Evolutionary conservation across 2,329 filamentous ascomycete genomes (phyloP).

Genomic region (Aspergillus tubingensis): DNA sequence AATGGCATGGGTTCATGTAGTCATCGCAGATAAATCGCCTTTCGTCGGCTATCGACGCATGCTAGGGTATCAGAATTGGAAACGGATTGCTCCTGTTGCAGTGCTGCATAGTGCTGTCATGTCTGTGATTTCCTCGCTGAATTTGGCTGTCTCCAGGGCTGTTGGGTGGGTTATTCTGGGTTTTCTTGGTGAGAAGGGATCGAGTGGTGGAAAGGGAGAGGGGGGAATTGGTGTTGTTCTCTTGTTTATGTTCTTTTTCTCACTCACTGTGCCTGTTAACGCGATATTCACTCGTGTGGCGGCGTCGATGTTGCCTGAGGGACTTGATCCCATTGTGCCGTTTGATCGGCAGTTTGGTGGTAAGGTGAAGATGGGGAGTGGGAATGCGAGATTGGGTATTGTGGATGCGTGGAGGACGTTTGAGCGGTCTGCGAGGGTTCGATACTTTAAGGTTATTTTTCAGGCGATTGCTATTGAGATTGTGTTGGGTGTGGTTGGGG

Average conservation of each 20-base stretch:
- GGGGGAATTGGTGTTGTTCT: background rate
- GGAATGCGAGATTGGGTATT: constrained; percentile 69
- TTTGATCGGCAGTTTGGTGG: constrained; percentile 86
- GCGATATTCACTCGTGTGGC: constrained; percentile 81
- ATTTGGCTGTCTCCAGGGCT: constrained; percentile 46
- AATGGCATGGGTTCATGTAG: constrained; percentile 80
- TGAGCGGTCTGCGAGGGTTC: constrained; percentile 67
- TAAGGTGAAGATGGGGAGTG: constrained; percentile 70
- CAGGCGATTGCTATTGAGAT: constrained; percentile 66
- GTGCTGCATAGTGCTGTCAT: constrained; percentile 62
- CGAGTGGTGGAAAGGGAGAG: background rate
- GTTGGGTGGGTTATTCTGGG: background rate
- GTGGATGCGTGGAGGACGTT: constrained; percentile 79
- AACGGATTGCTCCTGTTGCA: constrained; percentile 69
- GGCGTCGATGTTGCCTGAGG: constrained; percentile 78
- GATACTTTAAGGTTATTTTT: constrained; percentile 72
- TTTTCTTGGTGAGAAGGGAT: background rate
- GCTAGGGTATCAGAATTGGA: constrained; percentile 66
- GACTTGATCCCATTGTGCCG: constrained; percentile 81
- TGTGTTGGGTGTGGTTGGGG: constrained; percentile 37
- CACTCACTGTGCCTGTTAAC: constrained; percentile 72
- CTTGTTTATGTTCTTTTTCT: constrained; percentile 40
- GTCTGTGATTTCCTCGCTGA: constrained; percentile 45
- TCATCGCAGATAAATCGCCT: constrained; percentile 70
- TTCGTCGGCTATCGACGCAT: constrained; percentile 70